A percentile compares a stretch with the other conserved stretches of the same genome.
These are phyloP conservation scores for Phylloporus scabripes DNA, from an alignment of 768 basidiomycete genomes.

Conservation along the genomic window DNA sequence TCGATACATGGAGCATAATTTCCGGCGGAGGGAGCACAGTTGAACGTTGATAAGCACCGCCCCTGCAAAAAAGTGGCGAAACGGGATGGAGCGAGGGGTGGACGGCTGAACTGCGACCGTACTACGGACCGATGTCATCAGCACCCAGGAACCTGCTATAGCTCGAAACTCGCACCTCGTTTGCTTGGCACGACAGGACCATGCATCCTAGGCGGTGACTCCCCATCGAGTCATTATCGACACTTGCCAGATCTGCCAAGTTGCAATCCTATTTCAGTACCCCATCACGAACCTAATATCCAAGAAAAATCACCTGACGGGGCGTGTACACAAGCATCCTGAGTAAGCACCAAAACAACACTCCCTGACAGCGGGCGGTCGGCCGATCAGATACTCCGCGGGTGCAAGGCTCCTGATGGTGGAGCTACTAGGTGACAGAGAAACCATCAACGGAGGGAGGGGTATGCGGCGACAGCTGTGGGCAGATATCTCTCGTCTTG, in stretches of 20 bases:
- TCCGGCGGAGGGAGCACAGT: background rate
- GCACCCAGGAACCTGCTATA: background rate
- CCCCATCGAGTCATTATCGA: background rate
- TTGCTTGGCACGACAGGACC: background rate
- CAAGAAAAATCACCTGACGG: background rate
- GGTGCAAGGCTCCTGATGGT: background rate
- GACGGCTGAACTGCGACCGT: too few relatives aligned
- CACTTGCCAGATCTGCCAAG: background rate
- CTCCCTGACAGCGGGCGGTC: background rate
- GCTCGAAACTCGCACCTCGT: background rate
- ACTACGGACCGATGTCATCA: background rate
- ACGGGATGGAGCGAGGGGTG: too few relatives aligned
- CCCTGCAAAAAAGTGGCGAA: background rate
- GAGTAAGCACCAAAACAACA: background rate
- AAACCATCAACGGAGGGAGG: background rate
- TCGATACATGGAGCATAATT: background rate
- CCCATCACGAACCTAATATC: background rate
- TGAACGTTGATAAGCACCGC: background rate
- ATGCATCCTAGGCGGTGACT: too few relatives aligned
- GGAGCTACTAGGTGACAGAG: background rate
- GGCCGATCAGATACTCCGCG: background rate
- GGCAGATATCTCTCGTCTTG: background rate
- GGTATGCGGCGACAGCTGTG: background rate
- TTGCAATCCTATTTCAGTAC: background rate
- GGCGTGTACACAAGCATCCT: background rate